Base-by-base conservation (phyloP, 352 stramenopile genomes). In the Pythium phragmiticola region DNA sequence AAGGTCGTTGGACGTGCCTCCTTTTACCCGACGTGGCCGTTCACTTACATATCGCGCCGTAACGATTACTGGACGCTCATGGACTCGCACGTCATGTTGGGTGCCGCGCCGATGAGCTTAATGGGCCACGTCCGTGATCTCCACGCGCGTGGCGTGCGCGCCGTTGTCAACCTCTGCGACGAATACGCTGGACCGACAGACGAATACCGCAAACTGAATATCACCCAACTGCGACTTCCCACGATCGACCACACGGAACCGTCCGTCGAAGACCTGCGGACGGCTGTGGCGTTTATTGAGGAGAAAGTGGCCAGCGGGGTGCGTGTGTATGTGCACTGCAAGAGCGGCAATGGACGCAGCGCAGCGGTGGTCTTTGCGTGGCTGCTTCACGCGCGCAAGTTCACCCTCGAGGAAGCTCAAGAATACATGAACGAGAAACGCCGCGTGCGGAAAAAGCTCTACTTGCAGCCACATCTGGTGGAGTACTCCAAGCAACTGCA, bases 251-350 rank as follows among this genome's bases (percentile, higher is more conserved):
- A 96, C 71, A 85, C 69, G 11, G 88, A 97, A 65, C 88, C 88
- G 19, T 84, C 82, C 3, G 58, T 95, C 2, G 71, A 70, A 34
- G 77, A 86, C 42, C 64, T 97, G 23, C 65, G 90, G 60, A 71
- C 71, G 9, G 89, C 87, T 8, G 86, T 98, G 33, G 73, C 78
- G 14, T 98, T 98, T 60, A 97, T 98, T 63, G 48, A 91, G 61
- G 74, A 94, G 52, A 89, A 98, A 65, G 77, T 90, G 45, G 66
- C 82, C 26, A 72, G 74, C 55, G 94, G 93, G 23, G 89, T 91
- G 37, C 77, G 86, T 33, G 95, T 98, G n/a, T 98, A 98, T 63
- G 92, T 99, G 49, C 96, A 98, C 70, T 99, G 96, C 80, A 97
- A 98, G 75, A 90, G 92, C 37, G 96, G 96, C 37, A 96, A 98